Evolutionary conservation across 768 basidiomycete genomes (phyloP).

Genomic region (Boletus sensibilis): DNA sequence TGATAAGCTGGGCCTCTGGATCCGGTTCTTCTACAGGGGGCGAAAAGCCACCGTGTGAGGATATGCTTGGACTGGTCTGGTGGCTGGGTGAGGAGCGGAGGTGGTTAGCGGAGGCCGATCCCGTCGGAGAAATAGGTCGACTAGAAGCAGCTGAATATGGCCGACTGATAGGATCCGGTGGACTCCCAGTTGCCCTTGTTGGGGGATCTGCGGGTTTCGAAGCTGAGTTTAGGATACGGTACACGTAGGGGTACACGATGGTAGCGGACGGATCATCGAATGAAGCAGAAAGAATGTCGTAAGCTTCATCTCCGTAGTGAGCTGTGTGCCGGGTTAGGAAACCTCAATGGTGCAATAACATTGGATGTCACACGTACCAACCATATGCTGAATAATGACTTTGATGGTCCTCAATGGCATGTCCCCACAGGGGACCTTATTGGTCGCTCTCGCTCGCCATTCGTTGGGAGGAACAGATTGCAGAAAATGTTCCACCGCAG

Average conservation of each 20-base stretch:
- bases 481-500: conserved; percentile 91
- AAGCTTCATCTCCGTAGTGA: conserved; percentile 84
- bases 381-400: conserved; percentile 95
- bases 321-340: conserved; percentile 42
- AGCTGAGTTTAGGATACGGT: conserved; percentile 80
- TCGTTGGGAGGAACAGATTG: conserved; percentile 93
- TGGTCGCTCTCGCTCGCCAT: conserved; percentile 89
- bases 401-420: conserved; percentile 98
- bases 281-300: conserved; percentile 84
- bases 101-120: conserved; percentile 53
- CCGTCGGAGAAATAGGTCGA: conserved; percentile 71
- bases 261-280: conserved; percentile 98
- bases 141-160: conserved; percentile 61
- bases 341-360: conserved; percentile 4
- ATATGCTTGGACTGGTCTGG: conserved; percentile 64
- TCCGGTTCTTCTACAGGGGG: conserved; percentile 77
- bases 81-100: conserved; percentile 62
- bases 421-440: conserved; percentile 92
- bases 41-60: conserved; percentile 55
- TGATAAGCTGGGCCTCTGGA: conserved; percentile 78
- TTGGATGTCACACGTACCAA: conserved; percentile 60
- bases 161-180: conserved; percentile 40
- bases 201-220: conserved; percentile 41
- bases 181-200: conserved; percentile 23
- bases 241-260: conserved; percentile 94